These are phyloP conservation scores for Moniliophthora roreri DNA, from an alignment of 1,284 basidiomycete species.

Conservation along the genomic window DNA sequence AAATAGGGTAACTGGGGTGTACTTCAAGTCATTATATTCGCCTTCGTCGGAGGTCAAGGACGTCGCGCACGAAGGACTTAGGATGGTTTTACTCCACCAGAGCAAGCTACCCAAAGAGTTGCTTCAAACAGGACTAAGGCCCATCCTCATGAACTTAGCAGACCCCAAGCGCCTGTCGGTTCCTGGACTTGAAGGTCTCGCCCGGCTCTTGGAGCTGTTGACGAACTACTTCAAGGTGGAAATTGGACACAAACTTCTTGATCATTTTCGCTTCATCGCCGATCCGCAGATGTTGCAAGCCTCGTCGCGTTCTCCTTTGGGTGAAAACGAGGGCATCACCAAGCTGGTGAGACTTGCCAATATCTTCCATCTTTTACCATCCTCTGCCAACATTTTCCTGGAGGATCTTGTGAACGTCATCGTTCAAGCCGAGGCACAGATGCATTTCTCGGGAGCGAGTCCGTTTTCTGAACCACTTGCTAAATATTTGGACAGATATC, in stretches of 20 bases:
- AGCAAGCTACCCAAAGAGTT: slow-evolving; percentile 94
- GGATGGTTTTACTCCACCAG: slow-evolving; percentile 88
- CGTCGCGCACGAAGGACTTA: slow-evolving; percentile 92
- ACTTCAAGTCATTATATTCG: slow-evolving; percentile 99
- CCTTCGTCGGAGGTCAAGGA: slow-evolving; percentile 92
- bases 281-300: slow-evolving; percentile 82
- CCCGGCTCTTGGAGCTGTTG: slow-evolving; percentile 91
- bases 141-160: slow-evolving; percentile 97
- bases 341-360: slow-evolving; percentile 94
- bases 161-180: slow-evolving; percentile 95
- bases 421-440: slow-evolving; percentile 90
- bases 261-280: slow-evolving; percentile 92
- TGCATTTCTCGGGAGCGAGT: slow-evolving; percentile 88
- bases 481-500: slow-evolving; percentile 90
- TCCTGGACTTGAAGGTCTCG: slow-evolving; percentile 93
- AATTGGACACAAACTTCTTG: slow-evolving; percentile 95
- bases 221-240: slow-evolving; percentile 99
- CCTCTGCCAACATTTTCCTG: slow-evolving; percentile 91
- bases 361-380: slow-evolving; percentile 94
- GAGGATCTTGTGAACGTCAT: slow-evolving; percentile 84
- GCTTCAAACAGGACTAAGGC: slow-evolving; percentile 91
- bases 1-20: slow-evolving; percentile 86
- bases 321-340: slow-evolving; percentile 90
- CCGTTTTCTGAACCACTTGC: slow-evolving; percentile 95
- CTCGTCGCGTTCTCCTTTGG: slow-evolving; percentile 76